Evolutionary conservation across 2,329 filamentous ascomycete genomes (phyloP).

Genomic region (Aaosphaeria arxii): DNA sequence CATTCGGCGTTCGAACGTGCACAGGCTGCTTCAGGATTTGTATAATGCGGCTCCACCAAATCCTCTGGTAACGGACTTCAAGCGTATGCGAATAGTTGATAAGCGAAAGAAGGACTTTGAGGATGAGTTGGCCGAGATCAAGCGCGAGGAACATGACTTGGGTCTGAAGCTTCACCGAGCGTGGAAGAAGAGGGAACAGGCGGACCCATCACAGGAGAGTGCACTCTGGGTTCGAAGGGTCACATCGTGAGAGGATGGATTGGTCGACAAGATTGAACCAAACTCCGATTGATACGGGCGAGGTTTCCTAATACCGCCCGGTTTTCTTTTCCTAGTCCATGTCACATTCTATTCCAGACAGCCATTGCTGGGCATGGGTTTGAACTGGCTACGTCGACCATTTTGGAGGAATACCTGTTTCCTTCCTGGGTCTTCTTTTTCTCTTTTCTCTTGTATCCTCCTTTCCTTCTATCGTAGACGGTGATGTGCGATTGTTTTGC

Average conservation of each 20-base stretch:
- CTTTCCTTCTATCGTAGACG: too few species aligned
- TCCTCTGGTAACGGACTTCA: slow-evolving; percentile 37
- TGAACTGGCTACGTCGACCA: too few species aligned
- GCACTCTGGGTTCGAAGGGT: slow-evolving; percentile 40
- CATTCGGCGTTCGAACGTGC: slow-evolving; percentile 36
- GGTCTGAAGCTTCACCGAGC: slow-evolving; percentile 40
- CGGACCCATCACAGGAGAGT: slow-evolving; percentile 30
- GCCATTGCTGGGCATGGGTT: too few species aligned
- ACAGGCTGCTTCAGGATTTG: slow-evolving; percentile 33
- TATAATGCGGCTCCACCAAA: slow-evolving; percentile 34
- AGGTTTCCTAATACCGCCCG: too few species aligned
- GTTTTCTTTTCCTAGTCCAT: too few species aligned
- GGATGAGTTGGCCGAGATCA: slow-evolving; percentile 37
- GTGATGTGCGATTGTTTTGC: too few species aligned
- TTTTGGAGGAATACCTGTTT: too few species aligned
- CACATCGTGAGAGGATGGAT: slow-evolving; percentile 15
- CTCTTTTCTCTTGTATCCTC: too few species aligned
- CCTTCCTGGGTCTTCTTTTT: too few species aligned
- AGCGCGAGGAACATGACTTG: slow-evolving; percentile 37
- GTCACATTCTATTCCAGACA: too few species aligned
- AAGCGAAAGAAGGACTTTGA: slow-evolving; percentile 33
- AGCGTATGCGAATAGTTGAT: slow-evolving; percentile 30
- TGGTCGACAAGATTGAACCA: too few species aligned
- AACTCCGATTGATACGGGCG: too few species aligned
- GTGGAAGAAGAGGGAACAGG: slow-evolving; percentile 37